These are phyloP conservation scores for Suillus occidentalis DNA, from an alignment of 768 basidiomycete genomes.

Conservation along the genomic window DNA sequence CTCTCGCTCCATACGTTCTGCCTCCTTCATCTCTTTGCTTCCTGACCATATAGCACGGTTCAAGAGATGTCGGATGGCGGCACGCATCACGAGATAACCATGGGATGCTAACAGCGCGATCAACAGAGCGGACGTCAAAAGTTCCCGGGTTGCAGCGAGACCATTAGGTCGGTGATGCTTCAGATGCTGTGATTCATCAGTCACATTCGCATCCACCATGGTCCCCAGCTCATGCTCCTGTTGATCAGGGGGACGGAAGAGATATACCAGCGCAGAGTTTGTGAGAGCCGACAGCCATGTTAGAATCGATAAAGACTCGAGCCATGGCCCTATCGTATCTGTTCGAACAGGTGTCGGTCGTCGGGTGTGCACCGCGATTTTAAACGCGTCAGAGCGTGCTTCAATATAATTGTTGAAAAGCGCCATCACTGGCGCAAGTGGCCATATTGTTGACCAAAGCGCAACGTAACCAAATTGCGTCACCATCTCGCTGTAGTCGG, in stretches of 20 bases:
- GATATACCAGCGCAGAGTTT: constrained; percentile 87
- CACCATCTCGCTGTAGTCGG: constrained; percentile 96
- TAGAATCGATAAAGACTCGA: constrained; percentile 83
- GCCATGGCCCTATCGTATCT: constrained; percentile 94
- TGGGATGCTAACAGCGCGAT: constrained; percentile 86
- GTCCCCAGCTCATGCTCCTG: not conserved
- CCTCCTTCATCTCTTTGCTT: constrained; percentile 61
- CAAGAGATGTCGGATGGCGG: constrained; percentile 63
- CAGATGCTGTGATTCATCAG: not conserved
- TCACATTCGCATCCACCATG: constrained; percentile 4
- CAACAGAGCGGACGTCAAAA: constrained; percentile 63
- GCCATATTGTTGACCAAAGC: constrained; percentile 94
- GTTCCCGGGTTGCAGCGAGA: constrained; percentile 43
- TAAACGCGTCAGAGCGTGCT: constrained; percentile 91
- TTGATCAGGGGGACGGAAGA: constrained; percentile 62
- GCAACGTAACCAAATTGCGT: constrained; percentile 93
- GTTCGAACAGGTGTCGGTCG: constrained; percentile 85
- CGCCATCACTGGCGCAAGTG: constrained; percentile 85
- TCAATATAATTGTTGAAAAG: constrained; percentile 93
- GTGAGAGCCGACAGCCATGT: constrained; percentile 88
- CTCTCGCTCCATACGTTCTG: constrained; percentile 54
- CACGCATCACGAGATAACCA: constrained; percentile 70
- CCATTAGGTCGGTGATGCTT: constrained; percentile 21
- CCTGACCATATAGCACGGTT: constrained; percentile 78
- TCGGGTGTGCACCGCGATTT: constrained; percentile 82